Evolutionary conservation across 2,329 filamentous ascomycete species (phyloP), one percentile per base, ranked within the genome.

Genomic region (Cercospora sp.): DNA sequence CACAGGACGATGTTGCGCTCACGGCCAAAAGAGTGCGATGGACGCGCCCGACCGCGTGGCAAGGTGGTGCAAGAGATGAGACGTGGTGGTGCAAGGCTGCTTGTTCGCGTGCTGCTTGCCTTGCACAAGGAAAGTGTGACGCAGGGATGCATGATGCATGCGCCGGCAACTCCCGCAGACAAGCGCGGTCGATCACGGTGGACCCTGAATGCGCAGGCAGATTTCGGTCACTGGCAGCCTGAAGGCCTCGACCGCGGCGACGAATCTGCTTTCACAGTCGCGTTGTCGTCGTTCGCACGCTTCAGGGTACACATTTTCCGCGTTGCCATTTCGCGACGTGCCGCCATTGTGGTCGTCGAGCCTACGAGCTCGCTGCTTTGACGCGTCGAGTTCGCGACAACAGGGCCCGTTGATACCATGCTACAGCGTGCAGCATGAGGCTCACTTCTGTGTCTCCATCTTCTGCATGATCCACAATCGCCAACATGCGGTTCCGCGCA

Each of bases 401-500:
- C 55, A 18, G 16, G 3, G 18, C 18, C 45, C 45, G 12, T 31
- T 33, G 23, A 53, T 18, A 63, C 20, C 42, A 64, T 63, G 60
- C 28, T 28, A 64, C 23, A 28, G 31, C 39, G 5, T 55, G 36
- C 20, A 30, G 60, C 42, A 33, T 63, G 60, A 67, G 28, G 9
- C 28, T 42, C 42, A 51, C 42, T 13, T 42, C 58, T 7, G 28
- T 28, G 28, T 26, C 8, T 28, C 23, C 23, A 20, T 57, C 28
- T 30, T 18, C 23, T 16, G 26, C 59, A 31, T 28, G 28, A 57
- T 28, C 12, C 7, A 26, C 18, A 30, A 9, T 20, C n/a, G 20
- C 28, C 63, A 87, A 83, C 84, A 82, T 72, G 82, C 74, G 69
- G 30, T 70, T 69, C 61, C 59, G 72, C 28, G 63, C 72, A 67